Conservation (phyloP, 2,329 filamentous ascomycete species). For the Fusarium oligoseptatum region DNA sequence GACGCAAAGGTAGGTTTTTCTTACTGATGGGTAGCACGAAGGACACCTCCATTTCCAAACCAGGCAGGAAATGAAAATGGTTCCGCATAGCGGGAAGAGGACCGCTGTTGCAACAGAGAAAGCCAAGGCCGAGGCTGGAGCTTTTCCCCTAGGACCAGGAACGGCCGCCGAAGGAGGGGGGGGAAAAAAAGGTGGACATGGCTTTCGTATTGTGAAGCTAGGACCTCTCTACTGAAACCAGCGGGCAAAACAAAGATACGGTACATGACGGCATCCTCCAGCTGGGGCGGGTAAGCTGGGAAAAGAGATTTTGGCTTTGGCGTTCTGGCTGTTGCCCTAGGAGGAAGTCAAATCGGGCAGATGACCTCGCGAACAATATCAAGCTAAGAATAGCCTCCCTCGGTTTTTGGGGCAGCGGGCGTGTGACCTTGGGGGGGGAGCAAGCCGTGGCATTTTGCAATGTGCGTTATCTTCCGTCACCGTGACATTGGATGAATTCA, state of each 20-base stretch:
- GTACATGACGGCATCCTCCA: slow-evolving; percentile 5
- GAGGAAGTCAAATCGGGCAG: slow-evolving; percentile 37
- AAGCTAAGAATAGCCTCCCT: slow-evolving; percentile 20
- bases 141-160: not conserved
- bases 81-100: slow-evolving; percentile 32
- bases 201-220: slow-evolving; percentile 4
- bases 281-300: not conserved
- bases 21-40: not conserved
- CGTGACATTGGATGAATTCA: slow-evolving; percentile 9
- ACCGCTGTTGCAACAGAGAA: slow-evolving; percentile 6
- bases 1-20: slow-evolving; percentile 9
- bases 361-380: slow-evolving; percentile 28
- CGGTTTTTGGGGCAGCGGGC: not conserved
- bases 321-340: slow-evolving; percentile 22
- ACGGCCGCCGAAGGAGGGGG: not conserved
- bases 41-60: slow-evolving; percentile 12
- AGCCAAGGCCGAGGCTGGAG: slow-evolving; percentile 7
- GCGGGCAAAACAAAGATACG: slow-evolving; percentile 2
- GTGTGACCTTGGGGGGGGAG: slow-evolving; percentile 5
- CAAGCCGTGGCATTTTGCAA: slow-evolving; percentile 8
- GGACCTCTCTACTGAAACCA: not conserved
- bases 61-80: not conserved
- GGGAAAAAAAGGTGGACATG: not conserved
- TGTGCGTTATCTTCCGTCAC: slow-evolving; percentile 13
- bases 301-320: slow-evolving; percentile 7